phyloP scores from a whole-genome alignment of 202 grass and related monocot species.

The Zizania palustris region DNA sequence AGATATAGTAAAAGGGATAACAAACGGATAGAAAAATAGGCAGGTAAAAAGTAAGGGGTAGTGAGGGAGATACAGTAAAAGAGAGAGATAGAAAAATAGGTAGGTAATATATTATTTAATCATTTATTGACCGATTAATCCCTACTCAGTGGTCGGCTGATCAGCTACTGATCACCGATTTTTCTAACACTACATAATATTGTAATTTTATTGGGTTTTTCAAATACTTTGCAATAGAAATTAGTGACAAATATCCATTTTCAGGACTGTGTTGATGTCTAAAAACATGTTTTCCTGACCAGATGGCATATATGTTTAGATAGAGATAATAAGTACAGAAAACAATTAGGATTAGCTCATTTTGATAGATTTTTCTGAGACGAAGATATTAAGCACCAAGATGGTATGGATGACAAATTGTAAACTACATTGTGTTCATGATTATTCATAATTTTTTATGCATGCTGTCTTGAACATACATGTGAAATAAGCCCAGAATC shows the following conservation, averaged over 20 bases:
- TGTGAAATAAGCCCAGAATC: conserved; percentile 17
- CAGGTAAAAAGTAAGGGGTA: too few relatives aligned
- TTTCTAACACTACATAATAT: too few relatives aligned
- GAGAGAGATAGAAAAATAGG: too few relatives aligned
- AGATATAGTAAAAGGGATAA: too few relatives aligned
- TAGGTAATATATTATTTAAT: too few relatives aligned
- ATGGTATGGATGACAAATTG: background rate
- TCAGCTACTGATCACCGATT: too few relatives aligned
- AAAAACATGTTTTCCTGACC: background rate
- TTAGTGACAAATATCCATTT: background rate
- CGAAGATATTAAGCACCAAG: background rate
- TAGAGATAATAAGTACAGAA: background rate
- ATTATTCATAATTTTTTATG: background rate
- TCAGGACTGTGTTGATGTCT: background rate
- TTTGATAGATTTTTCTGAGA: conserved; percentile 9
- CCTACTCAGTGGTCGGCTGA: too few relatives aligned
- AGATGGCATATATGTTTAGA: background rate
- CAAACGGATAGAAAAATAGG: too few relatives aligned
- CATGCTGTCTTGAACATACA: background rate
- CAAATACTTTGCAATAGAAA: background rate
- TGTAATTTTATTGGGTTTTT: background rate
- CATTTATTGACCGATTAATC: too few relatives aligned
- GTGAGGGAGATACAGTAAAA: too few relatives aligned
- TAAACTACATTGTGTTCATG: background rate
- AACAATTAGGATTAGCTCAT: background rate